phyloP scores from a whole-genome alignment of 331 rosid genomes.

The Cydonia oblonga region DNA sequence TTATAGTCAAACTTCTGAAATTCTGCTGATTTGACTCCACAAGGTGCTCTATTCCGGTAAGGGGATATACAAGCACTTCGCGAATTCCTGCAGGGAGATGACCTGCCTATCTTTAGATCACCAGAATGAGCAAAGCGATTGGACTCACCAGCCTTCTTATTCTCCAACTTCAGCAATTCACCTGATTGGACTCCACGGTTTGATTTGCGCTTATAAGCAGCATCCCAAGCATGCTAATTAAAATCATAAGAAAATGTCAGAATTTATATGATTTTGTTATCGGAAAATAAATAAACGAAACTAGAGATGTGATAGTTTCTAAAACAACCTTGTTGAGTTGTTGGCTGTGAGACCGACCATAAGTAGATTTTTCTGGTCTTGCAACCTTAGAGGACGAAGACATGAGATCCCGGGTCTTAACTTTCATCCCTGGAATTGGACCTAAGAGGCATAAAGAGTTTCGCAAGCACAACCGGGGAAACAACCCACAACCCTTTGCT shows the following conservation, averaged over 20 bases:
- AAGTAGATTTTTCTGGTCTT: conserved; percentile 33
- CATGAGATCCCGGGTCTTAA: conserved; percentile 24
- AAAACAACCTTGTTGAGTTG: conserved; percentile 52
- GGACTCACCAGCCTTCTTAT: conserved; percentile 38
- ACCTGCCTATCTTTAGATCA: conserved; percentile 41
- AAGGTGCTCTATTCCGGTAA: conserved; percentile 30
- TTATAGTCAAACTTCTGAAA: conserved; percentile 35
- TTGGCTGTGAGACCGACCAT: conserved; percentile 42
- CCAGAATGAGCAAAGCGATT: conserved; percentile 43
- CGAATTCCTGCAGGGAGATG: conserved; percentile 62
- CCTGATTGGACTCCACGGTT: conserved; percentile 22
- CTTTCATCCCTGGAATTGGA: conserved; percentile 54
- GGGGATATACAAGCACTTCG: conserved; percentile 64
- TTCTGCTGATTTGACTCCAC: conserved; percentile 21
- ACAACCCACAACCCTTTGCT: conserved; percentile 71
- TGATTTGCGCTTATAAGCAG: conserved; percentile 38
- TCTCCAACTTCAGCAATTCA: conserved; percentile 36
- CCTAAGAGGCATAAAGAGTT: conserved; percentile 57
- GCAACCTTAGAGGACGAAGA: conserved; percentile 21
- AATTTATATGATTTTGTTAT: background rate
- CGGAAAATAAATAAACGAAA: conserved; percentile 7
- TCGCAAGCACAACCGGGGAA: conserved; percentile 50
- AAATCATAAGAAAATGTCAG: conserved; percentile 7
- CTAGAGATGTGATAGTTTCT: background rate
- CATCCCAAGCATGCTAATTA: conserved; percentile 44